phyloP scores from a whole-genome alignment of 768 basidiomycete species.

The Nidularia sp. region DNA sequence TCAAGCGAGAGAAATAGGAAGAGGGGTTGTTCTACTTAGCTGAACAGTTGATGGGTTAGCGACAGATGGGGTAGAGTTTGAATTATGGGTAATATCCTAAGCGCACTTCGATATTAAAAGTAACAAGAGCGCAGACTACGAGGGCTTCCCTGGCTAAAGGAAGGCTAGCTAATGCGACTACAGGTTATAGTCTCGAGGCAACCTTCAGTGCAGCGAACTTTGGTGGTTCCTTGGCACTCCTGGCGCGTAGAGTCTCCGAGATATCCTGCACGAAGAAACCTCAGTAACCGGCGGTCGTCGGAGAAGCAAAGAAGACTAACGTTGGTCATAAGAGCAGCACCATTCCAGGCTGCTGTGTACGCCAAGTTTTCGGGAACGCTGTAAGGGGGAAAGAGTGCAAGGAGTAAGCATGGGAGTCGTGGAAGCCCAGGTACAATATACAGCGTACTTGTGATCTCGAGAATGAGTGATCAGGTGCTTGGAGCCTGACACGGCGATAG shows the following conservation, averaged over 20 bases:
- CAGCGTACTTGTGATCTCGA: constrained; percentile 68
- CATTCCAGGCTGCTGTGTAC: constrained; percentile 43
- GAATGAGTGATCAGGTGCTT: constrained; percentile 79
- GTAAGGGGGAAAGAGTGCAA: background rate
- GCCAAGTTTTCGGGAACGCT: constrained; percentile 38
- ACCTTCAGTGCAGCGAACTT: constrained; percentile 22
- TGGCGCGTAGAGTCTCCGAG: constrained; percentile 26
- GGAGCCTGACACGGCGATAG: constrained; percentile 71
- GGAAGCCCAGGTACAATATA: too few species aligned
- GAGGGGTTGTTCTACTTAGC: too few species aligned
- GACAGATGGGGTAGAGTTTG: too few species aligned
- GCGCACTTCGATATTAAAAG: too few species aligned
- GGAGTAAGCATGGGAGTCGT: too few species aligned
- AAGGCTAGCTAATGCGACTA: too few species aligned
- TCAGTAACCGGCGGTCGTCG: background rate
- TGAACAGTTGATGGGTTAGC: too few species aligned
- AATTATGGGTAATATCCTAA: too few species aligned
- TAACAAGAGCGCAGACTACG: too few species aligned
- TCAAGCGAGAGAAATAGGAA: too few species aligned
- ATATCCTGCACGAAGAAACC: constrained; percentile 29
- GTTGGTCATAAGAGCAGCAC: constrained; percentile 33
- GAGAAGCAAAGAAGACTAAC: constrained; percentile 13
- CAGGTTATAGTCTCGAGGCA: constrained; percentile 5
- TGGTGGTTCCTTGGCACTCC: constrained; percentile 22
- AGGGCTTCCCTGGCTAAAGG: too few species aligned